These are phyloP conservation scores for Erythrophleum ivorense DNA, from an alignment of 331 rosid genomes.

Conservation along the genomic window DNA sequence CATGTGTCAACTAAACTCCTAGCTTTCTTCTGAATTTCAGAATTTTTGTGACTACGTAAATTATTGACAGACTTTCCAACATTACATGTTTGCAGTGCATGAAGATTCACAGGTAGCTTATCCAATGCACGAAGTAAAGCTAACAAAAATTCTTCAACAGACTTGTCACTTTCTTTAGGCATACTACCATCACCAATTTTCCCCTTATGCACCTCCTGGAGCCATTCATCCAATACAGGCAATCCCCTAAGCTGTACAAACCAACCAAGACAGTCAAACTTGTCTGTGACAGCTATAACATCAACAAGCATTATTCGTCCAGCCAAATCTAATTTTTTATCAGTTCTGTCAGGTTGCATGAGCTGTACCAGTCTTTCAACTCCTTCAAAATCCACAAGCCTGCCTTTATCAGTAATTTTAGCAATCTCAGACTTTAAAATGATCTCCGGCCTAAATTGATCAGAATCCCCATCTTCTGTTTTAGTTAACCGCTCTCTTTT, in stretches of 20 bases:
- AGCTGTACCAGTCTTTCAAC: constrained; percentile 84
- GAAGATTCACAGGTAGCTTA: constrained; percentile 81
- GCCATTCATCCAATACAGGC: constrained; percentile 89
- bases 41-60: constrained; percentile 74
- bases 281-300: constrained; percentile 78
- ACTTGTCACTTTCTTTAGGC: constrained; percentile 68
- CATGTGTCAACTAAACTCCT: constrained; percentile 87
- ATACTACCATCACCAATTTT: constrained; percentile 67
- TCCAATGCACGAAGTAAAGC: constrained; percentile 82
- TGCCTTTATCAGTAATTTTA: constrained; percentile 85
- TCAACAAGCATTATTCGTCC: constrained; percentile 77
- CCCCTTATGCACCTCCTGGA: constrained; percentile 88
- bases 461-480: constrained; percentile 80
- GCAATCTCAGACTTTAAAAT: constrained; percentile 72
- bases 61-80: constrained; percentile 89
- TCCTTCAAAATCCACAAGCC: constrained; percentile 73
- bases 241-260: constrained; percentile 81
- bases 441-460: constrained; percentile 59
- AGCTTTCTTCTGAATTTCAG: constrained; percentile 83
- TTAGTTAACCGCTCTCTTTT: constrained; percentile 74
- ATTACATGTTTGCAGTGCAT: constrained; percentile 70
- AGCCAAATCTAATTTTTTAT: constrained; percentile 75
- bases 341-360: constrained; percentile 71
- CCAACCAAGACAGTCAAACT: constrained; percentile 67
- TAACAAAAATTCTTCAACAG: constrained; percentile 77